These are phyloP conservation scores for Mariannaea sp. DNA, from an alignment of 2,329 filamentous ascomycete genomes.

Conservation along the genomic window DNA sequence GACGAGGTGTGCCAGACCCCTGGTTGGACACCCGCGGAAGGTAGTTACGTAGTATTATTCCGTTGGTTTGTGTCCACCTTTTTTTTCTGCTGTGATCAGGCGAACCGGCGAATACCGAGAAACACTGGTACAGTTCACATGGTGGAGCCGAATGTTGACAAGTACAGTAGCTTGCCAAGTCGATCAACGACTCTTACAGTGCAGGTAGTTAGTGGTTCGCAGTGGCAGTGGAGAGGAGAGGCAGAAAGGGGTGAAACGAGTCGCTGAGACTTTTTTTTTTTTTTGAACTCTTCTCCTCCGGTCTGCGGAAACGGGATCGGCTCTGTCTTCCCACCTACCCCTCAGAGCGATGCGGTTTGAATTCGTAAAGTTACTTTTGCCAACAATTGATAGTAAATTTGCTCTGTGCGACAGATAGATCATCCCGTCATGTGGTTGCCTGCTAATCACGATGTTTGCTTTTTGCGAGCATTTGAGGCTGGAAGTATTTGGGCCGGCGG, in stretches of 20 bases:
- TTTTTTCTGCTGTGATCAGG: conserved; percentile 17
- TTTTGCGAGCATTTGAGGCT: conserved; percentile 2
- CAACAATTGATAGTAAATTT: conserved; percentile 3
- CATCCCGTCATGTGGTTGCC: conserved; percentile 1
- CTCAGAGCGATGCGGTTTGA: background rate
- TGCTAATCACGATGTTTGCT: conserved; percentile 8
- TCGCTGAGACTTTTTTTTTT: background rate
- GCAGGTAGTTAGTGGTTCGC: conserved; percentile 20
- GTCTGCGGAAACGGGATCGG: background rate
- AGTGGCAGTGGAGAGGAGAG: conserved; percentile 19
- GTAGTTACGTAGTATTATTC: too few relatives aligned
- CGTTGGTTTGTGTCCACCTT: conserved; percentile 7
- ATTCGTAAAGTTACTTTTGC: background rate
- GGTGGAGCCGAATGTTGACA: conserved; percentile 21
- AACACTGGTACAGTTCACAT: conserved; percentile 27
- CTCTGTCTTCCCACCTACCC: background rate
- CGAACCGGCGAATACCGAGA: conserved; percentile 29
- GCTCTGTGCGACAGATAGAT: background rate
- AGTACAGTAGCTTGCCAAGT: too few relatives aligned
- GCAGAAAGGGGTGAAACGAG: background rate
- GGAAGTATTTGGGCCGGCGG: background rate
- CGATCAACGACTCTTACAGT: conserved; percentile 2
- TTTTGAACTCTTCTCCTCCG: too few relatives aligned
- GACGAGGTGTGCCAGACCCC: conserved; percentile 9
- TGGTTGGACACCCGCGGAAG: conserved; percentile 9